Percentiles rank a stretch among this genome's conserved stretches.
Conservation (phyloP, 1,139 yeast species). For the Hyphopichia fennica region DNA sequence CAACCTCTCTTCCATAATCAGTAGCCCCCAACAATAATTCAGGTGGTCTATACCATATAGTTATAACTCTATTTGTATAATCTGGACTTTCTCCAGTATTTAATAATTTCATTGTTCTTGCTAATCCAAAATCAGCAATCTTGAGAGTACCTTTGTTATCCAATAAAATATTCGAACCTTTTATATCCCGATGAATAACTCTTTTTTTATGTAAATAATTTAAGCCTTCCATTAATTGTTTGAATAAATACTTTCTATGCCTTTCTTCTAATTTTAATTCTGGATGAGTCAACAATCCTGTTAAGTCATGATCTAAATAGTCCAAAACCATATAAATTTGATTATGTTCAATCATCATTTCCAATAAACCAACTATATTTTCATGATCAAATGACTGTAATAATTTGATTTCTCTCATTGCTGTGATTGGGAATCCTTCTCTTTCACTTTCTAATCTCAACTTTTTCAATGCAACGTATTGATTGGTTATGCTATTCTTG, state of each 20-base stretch:
- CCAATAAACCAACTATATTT: constrained; percentile 77
- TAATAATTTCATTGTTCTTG: constrained; percentile 69
- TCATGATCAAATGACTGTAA: constrained; percentile 84
- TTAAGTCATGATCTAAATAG: constrained; percentile 89
- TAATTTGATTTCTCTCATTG: constrained; percentile 85
- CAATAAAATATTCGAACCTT: constrained; percentile 86
- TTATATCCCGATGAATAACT: constrained; percentile 89
- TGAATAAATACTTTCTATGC: constrained; percentile 74
- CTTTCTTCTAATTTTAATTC: constrained; percentile 60
- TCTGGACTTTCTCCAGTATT: constrained; percentile 57
- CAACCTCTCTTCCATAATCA: constrained; percentile 86
- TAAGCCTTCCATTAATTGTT: constrained; percentile 78
- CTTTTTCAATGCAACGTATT: constrained; percentile 78
- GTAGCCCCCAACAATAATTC: constrained; percentile 89
- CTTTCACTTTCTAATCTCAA: constrained; percentile 82
- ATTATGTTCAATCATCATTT: constrained; percentile 85
- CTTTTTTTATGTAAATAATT: constrained; percentile 76
- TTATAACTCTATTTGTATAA: constrained; percentile 91
- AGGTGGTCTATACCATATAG: constrained; percentile 97
- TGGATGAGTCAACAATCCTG: constrained; percentile 83
- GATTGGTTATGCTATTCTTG: constrained; percentile 62
- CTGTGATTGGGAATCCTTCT: constrained; percentile 96
- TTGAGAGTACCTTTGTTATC: constrained; percentile 72
- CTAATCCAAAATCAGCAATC: constrained; percentile 93
- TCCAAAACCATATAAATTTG: constrained; percentile 89